phyloP scores from a whole-genome alignment of 73 alveolate species.

The Paramecium sonneborni region DNA sequence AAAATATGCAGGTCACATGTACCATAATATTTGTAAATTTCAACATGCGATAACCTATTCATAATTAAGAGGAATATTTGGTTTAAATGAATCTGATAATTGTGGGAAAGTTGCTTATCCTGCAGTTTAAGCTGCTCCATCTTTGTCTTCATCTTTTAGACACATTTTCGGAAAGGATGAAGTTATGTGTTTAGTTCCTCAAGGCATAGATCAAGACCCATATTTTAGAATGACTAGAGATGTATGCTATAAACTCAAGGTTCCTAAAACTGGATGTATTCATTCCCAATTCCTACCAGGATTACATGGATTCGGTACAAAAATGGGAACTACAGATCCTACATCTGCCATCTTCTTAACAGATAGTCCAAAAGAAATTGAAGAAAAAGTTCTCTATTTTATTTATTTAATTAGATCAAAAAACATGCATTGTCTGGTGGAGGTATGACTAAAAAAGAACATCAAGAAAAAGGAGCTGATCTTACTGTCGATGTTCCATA shows the following conservation, averaged over 20 bases:
- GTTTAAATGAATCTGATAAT: conserved; percentile 96
- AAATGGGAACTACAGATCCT: conserved; percentile 85
- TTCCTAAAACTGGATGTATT: conserved; percentile 94
- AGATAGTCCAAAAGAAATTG: conserved; percentile 88
- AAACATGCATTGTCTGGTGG: conserved; percentile 99
- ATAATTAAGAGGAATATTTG: conserved; percentile 90
- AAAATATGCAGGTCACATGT: conserved; percentile 92
- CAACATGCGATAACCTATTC: conserved; percentile 92
- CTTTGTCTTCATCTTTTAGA: conserved; percentile 96
- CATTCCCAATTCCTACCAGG: conserved; percentile 98
- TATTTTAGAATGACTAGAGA: conserved; percentile 99
- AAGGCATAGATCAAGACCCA: conserved; percentile 99
- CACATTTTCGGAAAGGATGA: conserved; percentile 87
- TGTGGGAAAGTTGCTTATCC: conserved; percentile 98
- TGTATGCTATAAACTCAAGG: conserved; percentile 92
- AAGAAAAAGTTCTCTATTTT: conserved; percentile 75
- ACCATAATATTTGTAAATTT: conserved; percentile 88
- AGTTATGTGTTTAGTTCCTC: conserved; percentile 95
- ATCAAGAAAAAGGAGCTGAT: conserved; percentile 97
- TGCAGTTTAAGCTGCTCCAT: conserved; percentile 98
- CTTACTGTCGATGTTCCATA: conserved; percentile 90
- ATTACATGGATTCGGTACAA: conserved; percentile 87
- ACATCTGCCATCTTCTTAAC: conserved; percentile 85
- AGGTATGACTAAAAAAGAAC: conserved; percentile 94
- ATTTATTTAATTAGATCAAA: conserved; percentile 68